A percentile compares a stretch with the other conserved stretches of the same genome.
These are phyloP conservation scores for Pichia cabralensis DNA, from an alignment of 805 yeast species.

Conservation along the genomic window DNA sequence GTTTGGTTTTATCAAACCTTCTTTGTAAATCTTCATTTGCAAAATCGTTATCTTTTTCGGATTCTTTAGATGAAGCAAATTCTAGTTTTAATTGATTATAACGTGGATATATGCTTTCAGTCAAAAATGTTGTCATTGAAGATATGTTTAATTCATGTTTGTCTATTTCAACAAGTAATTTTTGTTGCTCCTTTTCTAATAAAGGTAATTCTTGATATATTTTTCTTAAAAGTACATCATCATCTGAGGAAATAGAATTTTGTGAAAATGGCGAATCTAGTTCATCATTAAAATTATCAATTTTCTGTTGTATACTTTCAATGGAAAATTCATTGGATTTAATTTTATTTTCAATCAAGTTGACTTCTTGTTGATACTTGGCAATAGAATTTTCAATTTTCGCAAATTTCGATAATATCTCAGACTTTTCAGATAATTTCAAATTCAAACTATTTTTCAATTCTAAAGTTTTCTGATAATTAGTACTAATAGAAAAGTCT, in stretches of 20 bases:
- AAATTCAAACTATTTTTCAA: conserved; percentile 34
- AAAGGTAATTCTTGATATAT: conserved; percentile 29
- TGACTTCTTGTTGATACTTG: conserved; percentile 34
- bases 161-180: conserved; percentile 30
- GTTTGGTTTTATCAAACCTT: conserved; percentile 20
- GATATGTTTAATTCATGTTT: conserved; percentile 39
- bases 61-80: conserved; percentile 19
- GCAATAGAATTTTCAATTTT: conserved; percentile 32
- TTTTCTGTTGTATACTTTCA: conserved; percentile 29
- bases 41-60: conserved; percentile 1
- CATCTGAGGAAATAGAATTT: conserved; percentile 36
- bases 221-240: conserved; percentile 30
- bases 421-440: conserved; percentile 32
- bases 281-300: conserved; percentile 39
- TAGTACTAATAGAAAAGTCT: conserved; percentile 42
- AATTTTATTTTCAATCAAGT: conserved; percentile 26
- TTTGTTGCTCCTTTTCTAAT: conserved; percentile 32
- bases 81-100: conserved; percentile 3
- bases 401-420: conserved; percentile 32
- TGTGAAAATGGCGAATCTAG: conserved; percentile 42
- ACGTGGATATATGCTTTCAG: conserved; percentile 22
- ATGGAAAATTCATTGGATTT: conserved; percentile 27
- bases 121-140: conserved; percentile 42
- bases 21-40: conserved; percentile 2
- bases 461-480: conserved; percentile 34